These are phyloP conservation scores for Terfezia boudieri DNA, from an alignment of 495 filamentous ascomycete species.

Conservation along the genomic window DNA sequence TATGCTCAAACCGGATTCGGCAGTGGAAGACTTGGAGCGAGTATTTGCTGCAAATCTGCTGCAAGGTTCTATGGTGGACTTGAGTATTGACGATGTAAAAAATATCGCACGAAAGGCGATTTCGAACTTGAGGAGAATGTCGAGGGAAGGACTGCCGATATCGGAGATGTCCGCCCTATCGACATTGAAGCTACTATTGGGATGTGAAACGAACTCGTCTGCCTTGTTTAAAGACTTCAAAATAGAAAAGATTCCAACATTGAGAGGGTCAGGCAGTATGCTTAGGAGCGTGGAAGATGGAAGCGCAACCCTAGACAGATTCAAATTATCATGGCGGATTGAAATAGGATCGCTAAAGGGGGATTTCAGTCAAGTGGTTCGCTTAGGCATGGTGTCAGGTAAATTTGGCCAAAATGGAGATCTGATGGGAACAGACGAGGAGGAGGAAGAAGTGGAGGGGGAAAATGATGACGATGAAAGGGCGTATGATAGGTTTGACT, in stretches of 20 bases:
- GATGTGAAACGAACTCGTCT: background rate
- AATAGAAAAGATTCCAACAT: background rate
- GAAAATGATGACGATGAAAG: conserved; percentile 2
- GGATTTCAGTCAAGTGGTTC: conserved; percentile 14
- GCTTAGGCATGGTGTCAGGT: conserved; percentile 1
- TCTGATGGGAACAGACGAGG: conserved; percentile 7
- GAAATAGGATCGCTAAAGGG: conserved; percentile 13
- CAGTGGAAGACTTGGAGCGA: conserved; percentile 9
- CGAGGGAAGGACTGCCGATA: background rate
- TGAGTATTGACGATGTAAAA: conserved; percentile 10
- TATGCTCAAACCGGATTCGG: background rate
- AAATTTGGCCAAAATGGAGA: conserved; percentile 2
- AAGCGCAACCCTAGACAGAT: background rate
- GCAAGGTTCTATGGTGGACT: conserved; percentile 3
- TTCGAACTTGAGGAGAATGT: conserved; percentile 9
- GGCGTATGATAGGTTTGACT: background rate
- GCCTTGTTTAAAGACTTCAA: background rate
- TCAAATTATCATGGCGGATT: conserved; percentile 12
- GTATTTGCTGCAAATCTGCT: conserved; percentile 10
- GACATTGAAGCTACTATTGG: background rate
- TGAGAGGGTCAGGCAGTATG: background rate
- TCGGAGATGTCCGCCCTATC: background rate
- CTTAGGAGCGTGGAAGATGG: background rate
- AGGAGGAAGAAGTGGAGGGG: conserved; percentile 8
- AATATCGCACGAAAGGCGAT: conserved; percentile 13